phyloP scores from a whole-genome alignment of 106 monocot species.

The Dendrobium chrysotoxum region DNA sequence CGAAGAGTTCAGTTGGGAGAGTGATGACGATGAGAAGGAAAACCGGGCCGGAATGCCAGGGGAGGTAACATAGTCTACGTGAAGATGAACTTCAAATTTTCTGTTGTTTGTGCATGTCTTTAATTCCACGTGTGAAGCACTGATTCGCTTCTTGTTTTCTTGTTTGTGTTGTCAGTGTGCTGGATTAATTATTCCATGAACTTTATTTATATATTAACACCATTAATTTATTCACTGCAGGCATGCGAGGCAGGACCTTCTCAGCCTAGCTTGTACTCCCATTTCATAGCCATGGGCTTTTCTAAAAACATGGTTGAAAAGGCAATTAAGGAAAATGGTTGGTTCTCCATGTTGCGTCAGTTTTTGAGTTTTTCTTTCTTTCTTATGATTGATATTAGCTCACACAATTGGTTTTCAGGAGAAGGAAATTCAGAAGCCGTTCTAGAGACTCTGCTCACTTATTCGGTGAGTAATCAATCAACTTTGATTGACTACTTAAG shows the following conservation, averaged over 20 bases:
- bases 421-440: background rate
- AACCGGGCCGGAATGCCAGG: background rate
- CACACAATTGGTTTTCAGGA: background rate
- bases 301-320: constrained; percentile 1
- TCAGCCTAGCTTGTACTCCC: background rate
- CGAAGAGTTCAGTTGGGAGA: background rate
- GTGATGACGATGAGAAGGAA: background rate
- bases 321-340: background rate
- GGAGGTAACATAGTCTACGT: background rate
- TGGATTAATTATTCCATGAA: background rate
- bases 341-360: background rate
- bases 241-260: constrained; percentile 2
- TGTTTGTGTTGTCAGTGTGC: background rate
- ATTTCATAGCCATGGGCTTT: constrained; percentile 8
- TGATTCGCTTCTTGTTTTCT: background rate
- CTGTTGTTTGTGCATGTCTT: background rate
- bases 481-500: too few relatives aligned
- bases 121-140: background rate
- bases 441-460: background rate
- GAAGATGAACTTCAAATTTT: background rate
- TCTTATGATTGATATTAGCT: background rate
- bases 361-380: background rate
- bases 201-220: background rate
- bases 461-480: background rate
- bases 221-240: background rate